Conservation (phyloP, 345 rosid species). For the Nephelium lappaceum region DNA sequence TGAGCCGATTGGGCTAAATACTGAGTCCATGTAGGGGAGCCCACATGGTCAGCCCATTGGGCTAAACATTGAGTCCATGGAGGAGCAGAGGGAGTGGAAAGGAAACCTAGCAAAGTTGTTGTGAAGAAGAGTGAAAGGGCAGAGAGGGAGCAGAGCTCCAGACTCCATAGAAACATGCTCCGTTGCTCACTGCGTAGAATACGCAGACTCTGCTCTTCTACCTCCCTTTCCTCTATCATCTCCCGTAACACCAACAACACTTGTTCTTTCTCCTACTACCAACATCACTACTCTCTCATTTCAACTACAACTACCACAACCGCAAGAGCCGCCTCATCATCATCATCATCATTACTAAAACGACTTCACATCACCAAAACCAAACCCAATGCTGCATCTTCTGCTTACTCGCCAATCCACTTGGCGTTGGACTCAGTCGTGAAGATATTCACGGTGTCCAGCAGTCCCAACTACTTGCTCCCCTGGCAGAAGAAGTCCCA, state of each 20-base stretch:
- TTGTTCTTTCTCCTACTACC: background rate
- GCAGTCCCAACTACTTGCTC: conserved; percentile 57
- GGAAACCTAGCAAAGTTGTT: too few relatives aligned
- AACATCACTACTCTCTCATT: background rate
- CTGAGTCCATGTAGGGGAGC: too few relatives aligned
- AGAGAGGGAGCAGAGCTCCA: background rate
- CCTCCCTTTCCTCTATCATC: background rate
- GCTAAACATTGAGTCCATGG: too few relatives aligned
- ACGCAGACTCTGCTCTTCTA: conserved; percentile 3
- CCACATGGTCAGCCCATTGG: too few relatives aligned
- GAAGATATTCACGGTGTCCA: conserved; percentile 62
- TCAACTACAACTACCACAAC: background rate
- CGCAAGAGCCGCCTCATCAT: background rate
- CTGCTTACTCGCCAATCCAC: conserved; percentile 41
- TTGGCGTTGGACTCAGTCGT: conserved; percentile 69
- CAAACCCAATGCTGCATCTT: conserved; percentile 14
- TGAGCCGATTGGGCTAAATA: too few relatives aligned
- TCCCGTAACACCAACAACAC: background rate
- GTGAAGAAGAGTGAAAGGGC: too few relatives aligned
- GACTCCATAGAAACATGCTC: background rate
- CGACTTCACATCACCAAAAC: background rate
- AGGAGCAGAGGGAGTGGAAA: too few relatives aligned
- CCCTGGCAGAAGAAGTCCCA: conserved; percentile 86
- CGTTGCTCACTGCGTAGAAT: conserved; percentile 12
- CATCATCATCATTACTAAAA: background rate